These are phyloP conservation scores for Arthrobotrys sphaeroides DNA, from an alignment of 2,329 filamentous ascomycete species.

Conservation along the genomic window DNA sequence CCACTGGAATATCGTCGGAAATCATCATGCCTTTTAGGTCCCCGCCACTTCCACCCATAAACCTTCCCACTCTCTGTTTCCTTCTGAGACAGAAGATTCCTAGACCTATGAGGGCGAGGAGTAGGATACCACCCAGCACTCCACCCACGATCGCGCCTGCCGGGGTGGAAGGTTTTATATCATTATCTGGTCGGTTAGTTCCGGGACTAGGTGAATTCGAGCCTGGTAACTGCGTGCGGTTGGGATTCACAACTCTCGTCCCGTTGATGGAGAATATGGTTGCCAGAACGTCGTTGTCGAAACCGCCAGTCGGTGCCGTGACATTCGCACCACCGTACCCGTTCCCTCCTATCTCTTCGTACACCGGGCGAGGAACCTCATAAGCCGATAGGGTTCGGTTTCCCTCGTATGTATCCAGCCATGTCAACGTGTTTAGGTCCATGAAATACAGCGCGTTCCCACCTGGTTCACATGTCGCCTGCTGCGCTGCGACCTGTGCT, in stretches of 20 bases:
- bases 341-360: neutral
- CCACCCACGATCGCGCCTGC: neutral
- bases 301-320: neutral
- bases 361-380: neutral
- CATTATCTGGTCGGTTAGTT: too few species aligned
- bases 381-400: neutral
- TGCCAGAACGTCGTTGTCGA: neutral
- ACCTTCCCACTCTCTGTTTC: neutral
- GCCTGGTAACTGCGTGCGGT: neutral
- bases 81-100: neutral
- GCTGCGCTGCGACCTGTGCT: neutral
- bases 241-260: neutral
- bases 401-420: constrained; percentile 5
- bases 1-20: neutral
- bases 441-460: neutral
- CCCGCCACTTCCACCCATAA: neutral
- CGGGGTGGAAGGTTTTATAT: neutral
- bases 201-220: neutral
- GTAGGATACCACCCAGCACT: neutral
- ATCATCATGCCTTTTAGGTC: neutral
- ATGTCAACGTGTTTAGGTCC: constrained; percentile 6
- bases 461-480: neutral
- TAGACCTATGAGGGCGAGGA: neutral
- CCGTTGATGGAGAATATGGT: constrained; percentile 9
- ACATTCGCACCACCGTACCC: neutral